Base-by-base conservation (phyloP, 179 eudicot species). In the Drosera spatulata region DNA sequence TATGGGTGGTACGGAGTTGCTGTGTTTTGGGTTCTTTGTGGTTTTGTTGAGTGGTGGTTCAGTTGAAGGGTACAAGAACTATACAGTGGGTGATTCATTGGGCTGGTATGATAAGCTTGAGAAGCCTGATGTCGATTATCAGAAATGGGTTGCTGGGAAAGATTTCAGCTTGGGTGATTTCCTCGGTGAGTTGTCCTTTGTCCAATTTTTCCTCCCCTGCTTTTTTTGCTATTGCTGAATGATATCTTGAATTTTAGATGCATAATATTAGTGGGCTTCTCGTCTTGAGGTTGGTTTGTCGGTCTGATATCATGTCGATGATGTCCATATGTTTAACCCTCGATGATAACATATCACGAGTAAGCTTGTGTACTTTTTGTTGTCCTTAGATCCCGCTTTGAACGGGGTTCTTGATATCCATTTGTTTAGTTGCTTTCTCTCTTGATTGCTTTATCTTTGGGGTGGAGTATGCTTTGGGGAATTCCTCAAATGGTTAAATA, bases 41-140 rank as follows among this genome's bases (percentile, higher is more conserved):
- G 1, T 22, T 22, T 22, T 22, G 33, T 22, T 22, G 33, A 22
- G 33, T 22, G 14, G 45, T 38, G 46, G 40, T 50, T 56, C 59
- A 58, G 83, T 69, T 60, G 76, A 78, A 63, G 85, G 71, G 9
- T 91, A 91, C 79, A 78, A 80, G 58, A 91, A 91, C 48, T 91
- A 91, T 75, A 91, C 97, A 33, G 96, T 91, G 60, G 97, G 97
- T 7, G 91, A 79, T 56, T 78, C 86, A n/a, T 61, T 77, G 56
- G 97, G 97, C 4, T 91, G 97, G 97, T 83, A 62, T 73, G 97
- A 87, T 59, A 70, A 65, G 37, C 81, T 71, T 57, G 71, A 63
- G 0, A 87, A 87, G 55, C 81, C 96, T 47, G 66, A 42, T 52
- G 68, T 74, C 38, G 75, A 88, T 64, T 91, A 87, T 67, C 81